Conservation (phyloP, 129 eudicot genomes). For the Rutidosis leptorrhynchoides region DNA sequence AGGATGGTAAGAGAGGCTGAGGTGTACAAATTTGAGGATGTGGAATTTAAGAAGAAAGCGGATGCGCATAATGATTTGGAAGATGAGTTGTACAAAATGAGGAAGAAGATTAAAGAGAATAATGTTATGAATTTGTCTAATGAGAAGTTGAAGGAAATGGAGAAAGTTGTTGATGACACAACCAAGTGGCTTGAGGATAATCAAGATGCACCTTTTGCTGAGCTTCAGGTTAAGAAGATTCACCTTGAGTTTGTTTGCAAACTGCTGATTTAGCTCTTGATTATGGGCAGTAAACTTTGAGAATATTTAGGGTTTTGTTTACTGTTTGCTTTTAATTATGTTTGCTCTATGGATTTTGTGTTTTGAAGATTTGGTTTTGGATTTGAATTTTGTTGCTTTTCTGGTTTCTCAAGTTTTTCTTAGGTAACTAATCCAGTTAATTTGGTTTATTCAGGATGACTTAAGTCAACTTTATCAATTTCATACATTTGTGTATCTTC, state of each 20-base stretch:
- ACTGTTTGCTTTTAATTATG: neutral
- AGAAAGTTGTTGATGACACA: neutral
- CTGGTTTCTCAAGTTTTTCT: neutral
- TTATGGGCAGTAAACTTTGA: neutral
- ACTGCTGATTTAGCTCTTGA: neutral
- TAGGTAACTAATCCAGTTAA: too few species aligned
- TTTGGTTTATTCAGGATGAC: neutral
- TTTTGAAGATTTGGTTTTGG: neutral
- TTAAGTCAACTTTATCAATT: neutral
- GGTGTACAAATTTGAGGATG: neutral
- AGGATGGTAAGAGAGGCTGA: neutral
- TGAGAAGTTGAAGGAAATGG: neutral
- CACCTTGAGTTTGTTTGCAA: neutral
- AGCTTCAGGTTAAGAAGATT: neutral
- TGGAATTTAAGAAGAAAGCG: neutral
- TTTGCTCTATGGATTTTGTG: neutral
- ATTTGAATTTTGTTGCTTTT: neutral
- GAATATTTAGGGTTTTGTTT: neutral
- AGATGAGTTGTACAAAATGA: neutral
- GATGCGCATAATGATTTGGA: neutral
- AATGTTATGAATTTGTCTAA: neutral
- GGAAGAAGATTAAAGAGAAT: neutral
- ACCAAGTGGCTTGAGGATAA: conserved; percentile 10
- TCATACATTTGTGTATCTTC: too few species aligned
- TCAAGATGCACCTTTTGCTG: conserved; percentile 12